A percentile compares a stretch with the other conserved stretches of the same genome.
These are phyloP conservation scores for Barnettozyma siamensis DNA, from an alignment of 805 yeast genomes.

Conservation along the genomic window DNA sequence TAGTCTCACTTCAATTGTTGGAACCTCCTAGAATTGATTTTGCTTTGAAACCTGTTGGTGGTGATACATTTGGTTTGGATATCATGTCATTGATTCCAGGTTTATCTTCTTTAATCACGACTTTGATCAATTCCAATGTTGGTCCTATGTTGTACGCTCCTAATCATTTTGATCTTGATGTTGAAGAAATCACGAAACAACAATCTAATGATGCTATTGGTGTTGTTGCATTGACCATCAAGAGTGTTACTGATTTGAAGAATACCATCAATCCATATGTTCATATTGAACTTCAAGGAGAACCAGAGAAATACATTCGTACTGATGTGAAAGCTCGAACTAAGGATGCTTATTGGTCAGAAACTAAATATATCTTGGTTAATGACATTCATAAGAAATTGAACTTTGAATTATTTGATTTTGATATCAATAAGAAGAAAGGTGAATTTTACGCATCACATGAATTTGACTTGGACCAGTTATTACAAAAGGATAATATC, in stretches of 20 bases:
- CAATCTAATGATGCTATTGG: conserved; percentile 66
- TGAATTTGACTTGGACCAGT: conserved; percentile 50
- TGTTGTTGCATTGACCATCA: conserved; percentile 57
- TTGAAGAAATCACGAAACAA: conserved; percentile 62
- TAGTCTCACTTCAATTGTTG: conserved; percentile 64
- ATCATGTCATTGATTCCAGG: conserved; percentile 84
- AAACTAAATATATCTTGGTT: conserved; percentile 55
- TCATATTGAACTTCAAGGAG: conserved; percentile 38
- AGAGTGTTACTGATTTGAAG: conserved; percentile 45
- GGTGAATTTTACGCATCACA: conserved; percentile 47
- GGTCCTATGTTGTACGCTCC: conserved; percentile 83
- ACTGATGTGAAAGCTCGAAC: conserved; percentile 55
- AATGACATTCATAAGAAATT: conserved; percentile 52
- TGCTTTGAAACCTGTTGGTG: conserved; percentile 80
- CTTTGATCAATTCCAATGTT: conserved; percentile 60
- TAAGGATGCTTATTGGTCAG: conserved; percentile 60
- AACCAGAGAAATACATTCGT: conserved; percentile 36
- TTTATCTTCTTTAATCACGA: conserved; percentile 63
- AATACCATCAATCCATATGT: conserved; percentile 57
- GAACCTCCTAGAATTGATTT: conserved; percentile 79
- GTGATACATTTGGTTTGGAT: conserved; percentile 82
- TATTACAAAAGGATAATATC: conserved; percentile 48
- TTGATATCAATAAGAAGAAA: conserved; percentile 45
- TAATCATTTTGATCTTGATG: conserved; percentile 68
- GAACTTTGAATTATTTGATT: conserved; percentile 48